A percentile compares a stretch with the other conserved stretches of the same genome.
Evolutionary conservation across 2,329 filamentous ascomycete species (phyloP).

Genomic region (Incumbomyces delicatus): DNA sequence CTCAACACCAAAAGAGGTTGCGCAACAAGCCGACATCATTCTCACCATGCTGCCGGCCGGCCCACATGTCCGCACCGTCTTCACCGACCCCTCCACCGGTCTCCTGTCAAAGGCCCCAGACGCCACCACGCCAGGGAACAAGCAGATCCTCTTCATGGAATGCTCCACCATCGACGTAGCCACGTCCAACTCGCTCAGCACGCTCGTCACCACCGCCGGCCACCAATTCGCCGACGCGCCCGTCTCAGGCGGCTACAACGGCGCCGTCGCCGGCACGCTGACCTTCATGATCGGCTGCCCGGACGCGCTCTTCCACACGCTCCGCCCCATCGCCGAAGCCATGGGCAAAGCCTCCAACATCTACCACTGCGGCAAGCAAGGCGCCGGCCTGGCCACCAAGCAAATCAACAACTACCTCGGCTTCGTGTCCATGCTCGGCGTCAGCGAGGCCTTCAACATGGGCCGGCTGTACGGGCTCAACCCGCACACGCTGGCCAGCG

Average conservation of each 20-base stretch:
- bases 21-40: slow-evolving; percentile 35
- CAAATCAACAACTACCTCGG: slow-evolving; percentile 25
- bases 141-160: slow-evolving; percentile 42
- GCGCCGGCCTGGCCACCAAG: slow-evolving; percentile 24
- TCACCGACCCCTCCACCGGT: slow-evolving; percentile 36
- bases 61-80: slow-evolving; percentile 41
- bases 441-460: slow-evolving; percentile 24
- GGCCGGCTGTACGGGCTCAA: slow-evolving; percentile 23
- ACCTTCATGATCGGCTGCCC: slow-evolving; percentile 48
- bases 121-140: slow-evolving; percentile 1
- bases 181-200: slow-evolving; percentile 38
- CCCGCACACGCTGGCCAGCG: slow-evolving; percentile 22
- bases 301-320: slow-evolving; percentile 24
- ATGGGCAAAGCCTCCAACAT: slow-evolving; percentile 43
- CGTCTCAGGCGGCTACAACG: slow-evolving; percentile 44
- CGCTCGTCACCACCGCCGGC: slow-evolving; percentile 16
- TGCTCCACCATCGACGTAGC: slow-evolving; percentile 48
- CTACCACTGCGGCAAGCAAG: slow-evolving; percentile 24
- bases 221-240: slow-evolving; percentile 45
- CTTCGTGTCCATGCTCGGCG: slow-evolving; percentile 20
- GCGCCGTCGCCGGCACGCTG: slow-evolving; percentile 43
- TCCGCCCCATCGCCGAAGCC: slow-evolving; percentile 33
- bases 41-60: slow-evolving; percentile 48
- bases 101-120: slow-evolving; percentile 25
- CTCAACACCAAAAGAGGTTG: slow-evolving; percentile 30